These are phyloP conservation scores for Boletus subparvulus DNA, from an alignment of 768 basidiomycete species.

Conservation along the genomic window DNA sequence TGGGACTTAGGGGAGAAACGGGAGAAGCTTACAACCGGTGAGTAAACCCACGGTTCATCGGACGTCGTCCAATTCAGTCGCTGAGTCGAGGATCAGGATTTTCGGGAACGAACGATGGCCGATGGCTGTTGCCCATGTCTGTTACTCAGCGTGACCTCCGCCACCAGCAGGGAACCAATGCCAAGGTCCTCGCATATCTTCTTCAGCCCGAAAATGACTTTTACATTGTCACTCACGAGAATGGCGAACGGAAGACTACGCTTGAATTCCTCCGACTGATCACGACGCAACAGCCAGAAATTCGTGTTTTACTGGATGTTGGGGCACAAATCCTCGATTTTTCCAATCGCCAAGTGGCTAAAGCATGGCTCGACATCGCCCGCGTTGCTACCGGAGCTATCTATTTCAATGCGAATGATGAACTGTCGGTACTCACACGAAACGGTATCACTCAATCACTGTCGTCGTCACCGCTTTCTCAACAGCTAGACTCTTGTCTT, in stretches of 20 bases:
- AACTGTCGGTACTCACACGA: conserved; percentile 26
- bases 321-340: conserved; percentile 56
- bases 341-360: conserved; percentile 39
- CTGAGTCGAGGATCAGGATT: conserved; percentile 25
- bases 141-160: conserved; percentile 28
- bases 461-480: conserved; percentile 29
- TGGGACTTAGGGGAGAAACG: conserved; percentile 38
- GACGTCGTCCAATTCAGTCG: not conserved
- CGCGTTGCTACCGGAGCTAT: conserved; percentile 22
- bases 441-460: conserved; percentile 28
- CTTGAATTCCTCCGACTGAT: conserved; percentile 28
- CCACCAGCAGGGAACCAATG: conserved; percentile 40
- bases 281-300: conserved; percentile 30
- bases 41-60: not conserved
- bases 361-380: conserved; percentile 38
- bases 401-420: conserved; percentile 30
- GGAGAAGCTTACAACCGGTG: conserved; percentile 4
- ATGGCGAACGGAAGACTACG: not conserved
- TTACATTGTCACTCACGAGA: conserved; percentile 6
- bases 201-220: conserved; percentile 20
- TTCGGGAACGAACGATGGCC: conserved; percentile 39
- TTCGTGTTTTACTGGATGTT: conserved; percentile 51
- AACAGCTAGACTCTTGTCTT: conserved; percentile 30
- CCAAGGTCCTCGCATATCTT: conserved; percentile 32
- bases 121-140: conserved; percentile 36